These are phyloP conservation scores for Neopestalotiopsis sp. DNA, from an alignment of 2,329 filamentous ascomycete species.

Conservation along the genomic window DNA sequence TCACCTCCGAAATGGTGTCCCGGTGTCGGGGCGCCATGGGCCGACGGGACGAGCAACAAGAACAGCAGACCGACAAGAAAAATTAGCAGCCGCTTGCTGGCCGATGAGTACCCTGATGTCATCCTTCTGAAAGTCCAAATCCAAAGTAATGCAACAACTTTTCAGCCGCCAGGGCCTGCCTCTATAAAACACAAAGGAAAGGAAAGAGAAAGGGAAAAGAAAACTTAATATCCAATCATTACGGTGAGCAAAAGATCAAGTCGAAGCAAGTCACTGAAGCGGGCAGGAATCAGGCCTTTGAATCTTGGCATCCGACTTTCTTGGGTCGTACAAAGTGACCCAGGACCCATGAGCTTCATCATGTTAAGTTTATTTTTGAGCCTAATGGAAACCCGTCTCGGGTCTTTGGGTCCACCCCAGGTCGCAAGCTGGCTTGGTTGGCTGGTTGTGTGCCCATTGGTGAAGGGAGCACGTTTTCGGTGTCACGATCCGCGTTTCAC, in stretches of 20 bases:
- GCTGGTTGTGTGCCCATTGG: not conserved
- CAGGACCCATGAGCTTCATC: not conserved
- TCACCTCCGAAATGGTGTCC: not conserved
- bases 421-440: not conserved
- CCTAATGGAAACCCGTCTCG: slow-evolving; percentile 6
- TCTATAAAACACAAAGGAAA: not conserved
- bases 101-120: not conserved
- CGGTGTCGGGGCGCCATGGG: not conserved
- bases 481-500: slow-evolving; percentile 17
- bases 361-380: slow-evolving; percentile 4
- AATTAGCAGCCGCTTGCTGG: slow-evolving; percentile 6
- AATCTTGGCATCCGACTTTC: slow-evolving; percentile 1
- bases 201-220: not conserved
- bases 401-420: not conserved
- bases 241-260: not conserved
- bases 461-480: not conserved
- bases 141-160: not conserved
- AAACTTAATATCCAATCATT: not conserved
- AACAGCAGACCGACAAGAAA: not conserved
- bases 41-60: not conserved
- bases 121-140: not conserved
- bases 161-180: not conserved
- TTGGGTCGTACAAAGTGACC: not conserved
- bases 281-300: not conserved
- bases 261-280: not conserved